Evolutionary conservation across 257 asterid genomes (phyloP).

Genomic region (Lycium barbarum): DNA sequence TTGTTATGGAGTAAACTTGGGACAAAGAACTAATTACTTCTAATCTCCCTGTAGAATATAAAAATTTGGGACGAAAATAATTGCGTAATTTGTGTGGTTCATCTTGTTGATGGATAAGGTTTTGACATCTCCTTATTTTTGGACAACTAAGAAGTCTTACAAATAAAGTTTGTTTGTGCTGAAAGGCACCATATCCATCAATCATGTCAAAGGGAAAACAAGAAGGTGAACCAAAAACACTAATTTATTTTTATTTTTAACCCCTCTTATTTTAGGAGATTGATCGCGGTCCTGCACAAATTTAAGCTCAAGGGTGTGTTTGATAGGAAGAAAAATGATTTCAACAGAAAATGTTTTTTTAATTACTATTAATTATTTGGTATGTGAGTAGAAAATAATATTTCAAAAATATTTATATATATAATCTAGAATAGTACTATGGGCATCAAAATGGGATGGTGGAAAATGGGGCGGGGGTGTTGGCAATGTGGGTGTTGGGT

Average conservation of each 20-base stretch:
- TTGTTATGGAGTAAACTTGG: slow-evolving; percentile 23
- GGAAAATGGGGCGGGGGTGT: too few species aligned
- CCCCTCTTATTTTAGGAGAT: neutral
- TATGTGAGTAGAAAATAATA: too few species aligned
- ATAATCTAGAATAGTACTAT: too few species aligned
- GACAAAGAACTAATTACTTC: neutral
- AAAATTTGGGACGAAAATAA: neutral
- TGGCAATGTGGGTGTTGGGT: too few species aligned
- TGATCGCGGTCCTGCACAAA: neutral
- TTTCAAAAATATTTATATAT: too few species aligned
- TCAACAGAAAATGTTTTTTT: too few species aligned
- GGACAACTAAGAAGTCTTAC: slow-evolving; percentile 11
- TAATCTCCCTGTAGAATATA: neutral
- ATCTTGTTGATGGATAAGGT: slow-evolving; percentile 5
- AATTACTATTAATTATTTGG: too few species aligned
- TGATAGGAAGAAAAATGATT: too few species aligned
- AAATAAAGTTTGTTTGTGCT: slow-evolving; percentile 24
- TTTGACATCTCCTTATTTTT: neutral
- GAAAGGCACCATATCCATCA: slow-evolving; percentile 2
- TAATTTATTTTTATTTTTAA: neutral
- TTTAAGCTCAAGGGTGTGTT: too few species aligned
- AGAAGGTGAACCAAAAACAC: neutral
- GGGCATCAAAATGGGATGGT: too few species aligned
- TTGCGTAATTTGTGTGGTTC: slow-evolving; percentile 6
- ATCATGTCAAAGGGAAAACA: neutral